Evolutionary conservation across 495 filamentous ascomycete genomes (phyloP).

Genomic region (Thermothielavioides terrestris): DNA sequence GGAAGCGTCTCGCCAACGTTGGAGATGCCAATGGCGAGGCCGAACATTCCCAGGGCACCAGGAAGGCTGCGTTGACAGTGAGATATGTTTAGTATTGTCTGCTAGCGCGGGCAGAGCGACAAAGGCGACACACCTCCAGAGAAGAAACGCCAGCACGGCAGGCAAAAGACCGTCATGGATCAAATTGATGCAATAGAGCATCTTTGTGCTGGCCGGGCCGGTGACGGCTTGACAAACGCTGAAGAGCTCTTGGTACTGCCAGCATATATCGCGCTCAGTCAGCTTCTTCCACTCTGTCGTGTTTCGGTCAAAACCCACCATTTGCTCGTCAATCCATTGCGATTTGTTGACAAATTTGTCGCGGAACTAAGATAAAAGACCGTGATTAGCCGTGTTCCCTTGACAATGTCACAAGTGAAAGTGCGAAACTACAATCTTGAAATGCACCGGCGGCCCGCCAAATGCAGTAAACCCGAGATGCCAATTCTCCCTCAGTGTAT

Average conservation of each 20-base stretch:
- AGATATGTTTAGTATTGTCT: no score
- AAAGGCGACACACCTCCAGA: constrained; percentile 42
- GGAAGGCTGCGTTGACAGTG: constrained; percentile 47
- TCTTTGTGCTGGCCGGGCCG: constrained; percentile 71
- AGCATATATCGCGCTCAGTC: neutral
- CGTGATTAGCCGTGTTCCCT: neutral
- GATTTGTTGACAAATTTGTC: constrained; percentile 55
- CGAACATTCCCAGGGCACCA: constrained; percentile 70
- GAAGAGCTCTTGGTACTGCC: constrained; percentile 67
- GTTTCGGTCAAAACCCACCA: constrained; percentile 29
- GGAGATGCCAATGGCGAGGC: constrained; percentile 57
- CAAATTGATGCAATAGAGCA: constrained; percentile 64
- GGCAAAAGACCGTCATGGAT: constrained; percentile 55
- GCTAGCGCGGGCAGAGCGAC: no score
- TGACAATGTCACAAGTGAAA: neutral
- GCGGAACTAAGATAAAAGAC: constrained; percentile 43
- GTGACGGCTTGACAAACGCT: constrained; percentile 67
- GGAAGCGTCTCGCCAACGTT: constrained; percentile 54
- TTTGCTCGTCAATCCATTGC: constrained; percentile 69
- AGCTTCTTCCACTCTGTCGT: constrained; percentile 43
- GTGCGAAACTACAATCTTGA: constrained; percentile 44
- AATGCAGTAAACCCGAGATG: constrained; percentile 58
- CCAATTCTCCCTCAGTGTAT: constrained; percentile 44
- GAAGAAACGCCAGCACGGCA: constrained; percentile 54
- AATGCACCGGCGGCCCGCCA: constrained; percentile 55